Base-by-base conservation (phyloP, 2,329 filamentous ascomycete species). In the Fusarium duplospermum region DNA sequence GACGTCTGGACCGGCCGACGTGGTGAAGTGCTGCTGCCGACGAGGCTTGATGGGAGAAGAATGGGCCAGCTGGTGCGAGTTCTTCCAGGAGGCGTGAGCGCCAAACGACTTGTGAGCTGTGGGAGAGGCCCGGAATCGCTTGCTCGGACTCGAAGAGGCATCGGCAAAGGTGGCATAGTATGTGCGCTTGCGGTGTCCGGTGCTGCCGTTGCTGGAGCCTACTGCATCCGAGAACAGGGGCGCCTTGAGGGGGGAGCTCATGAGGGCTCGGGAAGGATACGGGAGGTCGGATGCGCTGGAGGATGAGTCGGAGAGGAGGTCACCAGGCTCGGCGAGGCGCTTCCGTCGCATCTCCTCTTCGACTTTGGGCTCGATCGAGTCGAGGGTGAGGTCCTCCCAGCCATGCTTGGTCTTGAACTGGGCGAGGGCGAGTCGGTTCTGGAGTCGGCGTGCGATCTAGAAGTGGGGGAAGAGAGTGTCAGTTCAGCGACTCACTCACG, bases 351-450 rank as follows among this genome's bases (percentile, higher is more conserved):
- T 88, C 84, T 96, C 90, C 81, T 95, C 90, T 81, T 96, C 93
- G 72, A 96, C 86, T 81, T 92, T 93, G 61, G 94, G 94, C 84
- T 97, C 94, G 84, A 98, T 94, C 71, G 88, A 92, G 81, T 95
- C 94, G 80, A 97, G 90, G 72, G 93, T 94, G 81, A 97, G 89
- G 83, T 96, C 94, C 84, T 98, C 93, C 92, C 95, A 97, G 82
- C 95, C 95, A 86, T 97, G 93, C 84, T 97, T 95, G 76, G 96
- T 95, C 86, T 98, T 98, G 89, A 98, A 96, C 84, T 97, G 96
- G 81, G 96, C 96, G 74, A 98, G 91, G 68, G 96, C 96, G 69
- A 99, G 91, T 73, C 96, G 94, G 86, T 97, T 95, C 85, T 98
- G 95, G 64, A 99, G 88, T 80, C 93, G 93, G 82, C 96, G 90